These are phyloP conservation scores for Trichoderma sp. DNA, from an alignment of 2,329 filamentous ascomycete genomes.

Conservation along the genomic window DNA sequence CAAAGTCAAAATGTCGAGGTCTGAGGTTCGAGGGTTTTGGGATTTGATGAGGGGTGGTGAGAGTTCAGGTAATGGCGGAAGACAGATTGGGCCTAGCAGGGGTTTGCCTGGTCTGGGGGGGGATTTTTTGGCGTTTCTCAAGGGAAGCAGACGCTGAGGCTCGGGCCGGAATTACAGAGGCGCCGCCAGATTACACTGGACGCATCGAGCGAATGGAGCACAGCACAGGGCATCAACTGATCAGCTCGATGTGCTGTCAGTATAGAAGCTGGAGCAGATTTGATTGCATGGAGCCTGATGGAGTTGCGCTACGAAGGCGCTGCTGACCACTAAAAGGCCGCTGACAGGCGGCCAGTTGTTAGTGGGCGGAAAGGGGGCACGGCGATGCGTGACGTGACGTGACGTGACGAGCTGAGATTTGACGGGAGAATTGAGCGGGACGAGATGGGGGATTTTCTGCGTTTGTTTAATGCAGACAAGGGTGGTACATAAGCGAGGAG, in stretches of 20 bases:
- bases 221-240: background rate
- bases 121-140: background rate
- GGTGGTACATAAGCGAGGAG: background rate
- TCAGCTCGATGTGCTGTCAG: background rate
- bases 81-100: conserved; percentile 14
- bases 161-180: conserved; percentile 33
- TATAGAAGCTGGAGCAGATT: too few species aligned
- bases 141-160: conserved; percentile 21
- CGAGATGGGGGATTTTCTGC: background rate
- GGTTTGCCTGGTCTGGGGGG: background rate
- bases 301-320: background rate
- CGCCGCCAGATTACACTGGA: conserved; percentile 19
- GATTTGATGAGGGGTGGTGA: conserved; percentile 16
- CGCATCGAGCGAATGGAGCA: background rate
- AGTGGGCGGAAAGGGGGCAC: background rate
- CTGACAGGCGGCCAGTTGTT: background rate
- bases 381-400: background rate
- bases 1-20: background rate
- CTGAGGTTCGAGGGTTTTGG: background rate
- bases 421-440: background rate
- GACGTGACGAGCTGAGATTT: conserved; percentile 6
- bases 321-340: background rate
- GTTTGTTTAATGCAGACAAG: background rate
- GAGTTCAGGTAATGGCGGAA: conserved; percentile 8
- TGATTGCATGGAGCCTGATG: background rate